Conservation (phyloP, 2,329 filamentous ascomycete genomes). For the Triangularia verruculosa region DNA sequence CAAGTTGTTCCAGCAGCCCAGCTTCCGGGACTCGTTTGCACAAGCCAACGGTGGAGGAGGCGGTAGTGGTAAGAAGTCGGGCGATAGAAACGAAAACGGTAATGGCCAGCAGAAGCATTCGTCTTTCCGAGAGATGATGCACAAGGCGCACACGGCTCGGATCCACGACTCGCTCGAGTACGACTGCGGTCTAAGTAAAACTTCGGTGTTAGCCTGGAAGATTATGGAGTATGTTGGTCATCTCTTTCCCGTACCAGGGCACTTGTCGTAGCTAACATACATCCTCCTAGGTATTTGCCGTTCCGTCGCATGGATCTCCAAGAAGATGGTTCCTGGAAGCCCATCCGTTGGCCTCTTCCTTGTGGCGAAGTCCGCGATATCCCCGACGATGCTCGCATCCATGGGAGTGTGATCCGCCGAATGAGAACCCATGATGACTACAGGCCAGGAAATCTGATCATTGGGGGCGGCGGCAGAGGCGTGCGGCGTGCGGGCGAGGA, state of each 20-base stretch:
- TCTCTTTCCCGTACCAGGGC: neutral
- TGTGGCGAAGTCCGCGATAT: slow-evolving; percentile 76
- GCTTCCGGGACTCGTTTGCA: neutral
- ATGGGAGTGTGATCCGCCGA: slow-evolving; percentile 70
- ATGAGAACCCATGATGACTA: slow-evolving; percentile 64
- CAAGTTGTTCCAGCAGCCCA: slow-evolving; percentile 18
- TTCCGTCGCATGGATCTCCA: slow-evolving; percentile 79
- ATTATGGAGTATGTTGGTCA: slow-evolving; percentile 61
- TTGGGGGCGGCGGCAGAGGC: slow-evolving; percentile 75
- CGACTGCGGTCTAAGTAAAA: slow-evolving; percentile 52
- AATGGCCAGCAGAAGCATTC: neutral
- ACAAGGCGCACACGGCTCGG: slow-evolving; percentile 50
- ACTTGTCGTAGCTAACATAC: neutral
- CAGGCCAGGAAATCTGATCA: slow-evolving; percentile 74
- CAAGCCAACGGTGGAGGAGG: neutral
- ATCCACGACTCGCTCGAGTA: slow-evolving; percentile 72
- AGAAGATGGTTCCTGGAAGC: slow-evolving; percentile 70
- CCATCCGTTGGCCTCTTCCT: slow-evolving; percentile 76
- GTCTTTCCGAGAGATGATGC: slow-evolving; percentile 57
- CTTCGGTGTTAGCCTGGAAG: slow-evolving; percentile 66
- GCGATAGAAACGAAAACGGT: neutral
- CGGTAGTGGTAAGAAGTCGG: neutral
- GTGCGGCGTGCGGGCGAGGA: slow-evolving; percentile 57
- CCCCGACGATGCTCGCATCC: slow-evolving; percentile 65
- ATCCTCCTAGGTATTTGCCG: slow-evolving; percentile 58